Evolutionary conservation across 2,329 filamentous ascomycete species (phyloP), one percentile per base, ranked within the genome.

Genomic region (Chaetomiaceae sp.): DNA sequence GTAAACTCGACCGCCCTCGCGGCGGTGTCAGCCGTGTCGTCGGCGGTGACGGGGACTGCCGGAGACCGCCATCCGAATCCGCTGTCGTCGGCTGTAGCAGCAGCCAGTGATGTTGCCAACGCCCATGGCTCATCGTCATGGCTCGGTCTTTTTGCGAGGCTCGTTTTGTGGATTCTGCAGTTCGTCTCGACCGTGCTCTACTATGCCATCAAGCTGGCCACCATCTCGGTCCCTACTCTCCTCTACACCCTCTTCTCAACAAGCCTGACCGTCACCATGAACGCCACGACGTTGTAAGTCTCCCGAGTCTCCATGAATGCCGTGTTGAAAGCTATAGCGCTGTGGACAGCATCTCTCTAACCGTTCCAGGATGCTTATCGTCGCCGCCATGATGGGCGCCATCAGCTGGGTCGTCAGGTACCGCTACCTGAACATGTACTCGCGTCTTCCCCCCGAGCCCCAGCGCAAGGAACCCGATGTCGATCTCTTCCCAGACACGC

Each of bases 231-330:
- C 54, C 94, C 94, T 38, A 90, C 89, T 67, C 83, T 94, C 70
- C 80, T 97, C 16, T 99, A 95, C 68, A 88, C 85, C 5, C 76
- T 96, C 57, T 89, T 96, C 66, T 96, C 90, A 5, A 92, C 90
- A 59, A 96, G 89, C 69, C 76, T 95, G 75, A 99, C 94, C 0
- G 89, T 99, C 66, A 99, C 94, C 10, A 95, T 99, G 91, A 97
- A 97, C 68, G 92, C 94, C 62, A 97, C 92, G 18, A 99, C 94
- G 16, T 72, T 99, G 84, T 95, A 82, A 67, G 84, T 58, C 51
- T 27, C 10, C n/a, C 14, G 25, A 27, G 9, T 27, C 25, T 5
- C 25, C 5, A 9, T 9, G 25, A 27, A 5, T 27, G 5, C 25
- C 5, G 25, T 27, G 25, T n/a, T 1, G 6, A 4, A 4, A 27